Conservation (phyloP, 805 yeast genomes). For the Myxozyma sirexii region DNA sequence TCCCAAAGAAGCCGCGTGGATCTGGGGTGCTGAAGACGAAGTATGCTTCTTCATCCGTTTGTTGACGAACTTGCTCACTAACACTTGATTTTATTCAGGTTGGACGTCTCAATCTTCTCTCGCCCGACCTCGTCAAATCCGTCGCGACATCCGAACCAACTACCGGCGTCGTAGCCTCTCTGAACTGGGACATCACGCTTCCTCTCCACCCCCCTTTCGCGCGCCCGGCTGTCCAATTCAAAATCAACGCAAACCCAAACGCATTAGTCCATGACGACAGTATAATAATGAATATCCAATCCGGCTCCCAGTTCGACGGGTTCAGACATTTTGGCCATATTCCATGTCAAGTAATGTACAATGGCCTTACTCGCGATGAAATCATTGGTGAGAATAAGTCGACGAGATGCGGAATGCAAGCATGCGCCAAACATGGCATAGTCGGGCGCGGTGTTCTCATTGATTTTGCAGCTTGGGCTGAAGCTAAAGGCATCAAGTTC, state of each 20-base stretch:
- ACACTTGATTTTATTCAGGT: conserved; percentile 12
- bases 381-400: conserved; percentile 30
- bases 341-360: conserved; percentile 33
- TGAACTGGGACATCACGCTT: conserved; percentile 37
- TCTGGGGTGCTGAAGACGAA: conserved; percentile 38
- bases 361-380: conserved; percentile 36
- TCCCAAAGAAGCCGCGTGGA: conserved; percentile 38
- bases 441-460: conserved; percentile 44
- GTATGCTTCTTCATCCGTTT: background rate
- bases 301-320: conserved; percentile 42
- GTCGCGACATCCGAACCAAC: conserved; percentile 26
- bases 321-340: conserved; percentile 40
- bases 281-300: conserved; percentile 39
- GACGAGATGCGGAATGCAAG: conserved; percentile 35
- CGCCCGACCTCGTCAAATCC: conserved; percentile 34
- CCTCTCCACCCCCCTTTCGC: conserved; percentile 35
- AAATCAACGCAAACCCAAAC: conserved; percentile 18
- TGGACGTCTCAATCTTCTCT: conserved; percentile 34
- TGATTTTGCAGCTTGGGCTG: conserved; percentile 42
- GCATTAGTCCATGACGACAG: conserved; percentile 37
- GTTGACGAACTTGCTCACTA: background rate
- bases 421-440: conserved; percentile 38
- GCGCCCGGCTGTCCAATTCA: conserved; percentile 35
- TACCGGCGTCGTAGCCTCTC: conserved; percentile 30
- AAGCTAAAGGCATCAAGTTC: conserved; percentile 38